Conservation (phyloP, 345 rosid species). For the Cardamine chenopodiifolia region DNA sequence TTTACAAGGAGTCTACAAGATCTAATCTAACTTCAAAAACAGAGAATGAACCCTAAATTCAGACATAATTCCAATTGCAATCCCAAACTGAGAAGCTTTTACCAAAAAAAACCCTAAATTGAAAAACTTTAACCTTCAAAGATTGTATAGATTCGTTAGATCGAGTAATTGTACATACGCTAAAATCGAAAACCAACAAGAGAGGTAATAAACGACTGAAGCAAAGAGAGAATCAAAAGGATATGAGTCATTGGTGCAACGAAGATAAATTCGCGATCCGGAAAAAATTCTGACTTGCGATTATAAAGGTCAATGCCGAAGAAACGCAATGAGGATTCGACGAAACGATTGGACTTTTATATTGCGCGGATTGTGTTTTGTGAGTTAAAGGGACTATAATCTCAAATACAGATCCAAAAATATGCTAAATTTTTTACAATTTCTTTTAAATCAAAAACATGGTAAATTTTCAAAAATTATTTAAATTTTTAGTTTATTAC, state of each 20-base stretch:
- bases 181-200: not conserved
- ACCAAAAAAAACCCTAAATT: not conserved
- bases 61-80: not conserved
- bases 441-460: too few relatives aligned
- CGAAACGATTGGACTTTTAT: slow-evolving; percentile 16
- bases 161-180: not conserved
- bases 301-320: slow-evolving; percentile 26
- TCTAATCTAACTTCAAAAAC: slow-evolving; percentile 1
- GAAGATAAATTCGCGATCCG: slow-evolving; percentile 21
- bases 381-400: too few relatives aligned
- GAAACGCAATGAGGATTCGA: slow-evolving; percentile 15
- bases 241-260: slow-evolving; percentile 44
- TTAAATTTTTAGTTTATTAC: too few relatives aligned
- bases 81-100: not conserved
- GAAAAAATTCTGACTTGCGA: not conserved
- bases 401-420: too few relatives aligned
- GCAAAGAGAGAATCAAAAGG: slow-evolving; percentile 23
- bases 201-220: not conserved
- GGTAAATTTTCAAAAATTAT: too few relatives aligned
- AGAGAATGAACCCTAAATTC: not conserved
- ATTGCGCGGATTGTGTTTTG: not conserved
- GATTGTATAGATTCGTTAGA: slow-evolving; percentile 15
- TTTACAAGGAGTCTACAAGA: not conserved
- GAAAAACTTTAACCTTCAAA: not conserved
- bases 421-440: too few relatives aligned